These are phyloP conservation scores for Tetradesmus lagerheimii DNA, from an alignment of 139 green algal species.

Conservation along the genomic window DNA sequence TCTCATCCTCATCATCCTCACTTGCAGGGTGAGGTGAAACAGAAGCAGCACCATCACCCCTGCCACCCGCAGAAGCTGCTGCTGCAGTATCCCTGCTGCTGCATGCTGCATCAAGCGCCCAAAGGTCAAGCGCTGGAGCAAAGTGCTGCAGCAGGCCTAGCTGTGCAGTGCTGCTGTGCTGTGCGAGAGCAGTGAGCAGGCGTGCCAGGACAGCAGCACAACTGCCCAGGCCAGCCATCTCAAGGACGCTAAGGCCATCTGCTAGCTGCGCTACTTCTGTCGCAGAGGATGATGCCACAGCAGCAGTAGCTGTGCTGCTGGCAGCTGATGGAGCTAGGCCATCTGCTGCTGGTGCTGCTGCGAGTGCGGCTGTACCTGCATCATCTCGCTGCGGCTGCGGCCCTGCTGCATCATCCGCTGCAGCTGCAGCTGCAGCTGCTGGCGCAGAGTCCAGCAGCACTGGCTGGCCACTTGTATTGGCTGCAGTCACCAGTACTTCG, in stretches of 20 bases:
- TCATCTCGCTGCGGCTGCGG: not conserved
- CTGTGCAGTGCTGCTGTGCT: conserved; percentile 61
- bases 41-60: not conserved
- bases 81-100: not conserved
- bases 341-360: conserved; percentile 8
- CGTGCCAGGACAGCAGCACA: conserved; percentile 59
- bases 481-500: conserved; percentile 47
- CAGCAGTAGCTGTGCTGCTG: not conserved
- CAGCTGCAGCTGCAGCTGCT: not conserved
- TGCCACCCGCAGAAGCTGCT: not conserved
- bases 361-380: not conserved
- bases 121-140: conserved; percentile 54
- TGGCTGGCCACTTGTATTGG: conserved; percentile 21
- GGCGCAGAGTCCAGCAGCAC: conserved; percentile 11
- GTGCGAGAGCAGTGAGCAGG: conserved; percentile 70
- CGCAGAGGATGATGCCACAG: conserved; percentile 1
- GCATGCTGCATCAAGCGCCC: conserved; percentile 47
- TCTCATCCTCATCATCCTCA: not conserved
- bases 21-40: not conserved
- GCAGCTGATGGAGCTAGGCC: not conserved
- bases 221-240: conserved; percentile 30
- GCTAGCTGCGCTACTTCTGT: conserved; percentile 47
- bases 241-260: conserved; percentile 53
- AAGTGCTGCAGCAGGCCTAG: conserved; percentile 69
- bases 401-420: not conserved